These are phyloP conservation scores for Telopea speciosissima DNA, from an alignment of 177 flowering plant genomes.

Conservation along the genomic window DNA sequence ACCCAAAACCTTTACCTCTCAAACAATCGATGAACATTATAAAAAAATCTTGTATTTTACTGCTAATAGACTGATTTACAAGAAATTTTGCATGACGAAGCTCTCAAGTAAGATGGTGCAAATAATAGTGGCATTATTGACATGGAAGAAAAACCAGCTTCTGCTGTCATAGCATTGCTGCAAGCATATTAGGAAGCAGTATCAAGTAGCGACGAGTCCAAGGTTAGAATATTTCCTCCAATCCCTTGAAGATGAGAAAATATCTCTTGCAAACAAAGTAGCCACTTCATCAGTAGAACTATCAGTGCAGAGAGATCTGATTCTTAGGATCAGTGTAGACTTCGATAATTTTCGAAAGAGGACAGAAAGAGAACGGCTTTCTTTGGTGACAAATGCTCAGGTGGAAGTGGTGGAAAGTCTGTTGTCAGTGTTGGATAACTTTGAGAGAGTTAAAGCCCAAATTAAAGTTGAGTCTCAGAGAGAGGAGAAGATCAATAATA, in stretches of 20 bases:
- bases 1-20: no score
- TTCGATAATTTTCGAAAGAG: conserved; percentile 92
- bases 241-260: conserved; percentile 71
- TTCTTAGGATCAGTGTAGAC: conserved; percentile 83
- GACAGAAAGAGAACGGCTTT: conserved; percentile 75
- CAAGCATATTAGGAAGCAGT: conserved; percentile 75
- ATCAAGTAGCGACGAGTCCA: conserved; percentile 50
- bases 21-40: no score
- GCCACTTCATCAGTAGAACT: conserved; percentile 49
- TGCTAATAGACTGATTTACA: no score
- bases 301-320: conserved; percentile 44
- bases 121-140: conserved; percentile 26
- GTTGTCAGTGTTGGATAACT: conserved; percentile 76
- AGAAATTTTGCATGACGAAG: not conserved
- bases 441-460: conserved; percentile 86
- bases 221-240: conserved; percentile 44
- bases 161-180: conserved; percentile 37
- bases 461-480: conserved; percentile 72
- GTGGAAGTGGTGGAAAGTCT: conserved; percentile 85
- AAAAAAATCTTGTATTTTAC: not conserved
- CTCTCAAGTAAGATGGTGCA: conserved; percentile 32
- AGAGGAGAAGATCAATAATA: conserved; percentile 74
- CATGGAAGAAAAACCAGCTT: conserved; percentile 39
- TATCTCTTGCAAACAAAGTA: conserved; percentile 43
- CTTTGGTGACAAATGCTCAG: conserved; percentile 65